These are phyloP conservation scores for Fraxinus floribunda DNA, from an alignment of 305 asterid species.

Conservation along the genomic window DNA sequence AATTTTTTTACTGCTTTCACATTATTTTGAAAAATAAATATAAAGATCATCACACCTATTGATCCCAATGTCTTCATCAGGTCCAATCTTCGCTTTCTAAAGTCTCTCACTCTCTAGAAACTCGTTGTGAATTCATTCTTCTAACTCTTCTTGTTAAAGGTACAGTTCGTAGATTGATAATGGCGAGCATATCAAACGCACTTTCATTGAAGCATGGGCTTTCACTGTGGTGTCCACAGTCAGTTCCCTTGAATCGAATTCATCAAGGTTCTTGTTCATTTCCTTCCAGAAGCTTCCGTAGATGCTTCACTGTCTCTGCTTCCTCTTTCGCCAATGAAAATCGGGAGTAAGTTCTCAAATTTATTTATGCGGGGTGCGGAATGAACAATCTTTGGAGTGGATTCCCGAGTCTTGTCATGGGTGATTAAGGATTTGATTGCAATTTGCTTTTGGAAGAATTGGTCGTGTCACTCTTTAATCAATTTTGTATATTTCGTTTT, in stretches of 20 bases:
- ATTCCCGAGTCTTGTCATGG: neutral
- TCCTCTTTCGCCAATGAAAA: conserved; percentile 78
- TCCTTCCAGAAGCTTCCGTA: conserved; percentile 43
- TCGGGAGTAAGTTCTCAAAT: conserved; percentile 57
- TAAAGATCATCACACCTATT: neutral
- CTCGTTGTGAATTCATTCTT: neutral
- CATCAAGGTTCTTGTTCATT: conserved; percentile 19
- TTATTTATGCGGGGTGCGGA: neutral
- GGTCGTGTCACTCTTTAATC: no score
- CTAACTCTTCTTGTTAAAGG: conserved; percentile 14
- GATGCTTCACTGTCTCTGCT: conserved; percentile 61
- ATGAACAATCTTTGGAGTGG: neutral
- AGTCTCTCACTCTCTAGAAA: neutral
- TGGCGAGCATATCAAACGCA: conserved; percentile 56
- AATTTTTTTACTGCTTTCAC: neutral
- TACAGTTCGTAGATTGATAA: conserved; percentile 47
- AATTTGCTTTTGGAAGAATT: neutral
- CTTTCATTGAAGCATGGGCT: conserved; percentile 63
- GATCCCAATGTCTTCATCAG: conserved; percentile 15
- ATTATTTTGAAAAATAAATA: neutral
- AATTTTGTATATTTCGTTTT: neutral
- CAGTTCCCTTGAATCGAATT: conserved; percentile 49
- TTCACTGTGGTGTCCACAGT: conserved; percentile 57
- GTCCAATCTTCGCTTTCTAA: neutral
- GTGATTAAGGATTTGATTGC: neutral